phyloP scores from a whole-genome alignment of 1,284 basidiomycete genomes.

The Boletus smithii region DNA sequence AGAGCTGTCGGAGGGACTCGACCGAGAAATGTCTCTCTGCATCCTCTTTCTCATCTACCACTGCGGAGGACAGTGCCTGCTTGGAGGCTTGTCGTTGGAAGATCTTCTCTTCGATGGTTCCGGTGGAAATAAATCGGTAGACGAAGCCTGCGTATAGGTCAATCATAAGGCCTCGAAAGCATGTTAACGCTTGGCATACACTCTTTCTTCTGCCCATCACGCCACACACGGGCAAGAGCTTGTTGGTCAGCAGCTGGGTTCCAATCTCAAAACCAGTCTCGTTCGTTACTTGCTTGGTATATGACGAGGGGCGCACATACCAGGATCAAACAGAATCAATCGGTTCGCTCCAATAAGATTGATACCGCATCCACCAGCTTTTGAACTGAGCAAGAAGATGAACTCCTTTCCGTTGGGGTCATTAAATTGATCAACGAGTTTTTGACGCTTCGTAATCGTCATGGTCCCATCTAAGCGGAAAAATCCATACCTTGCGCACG shows the following conservation, averaged over 20 bases:
- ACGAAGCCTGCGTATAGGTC: slow-evolving; percentile 71
- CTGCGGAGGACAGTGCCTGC: slow-evolving; percentile 93
- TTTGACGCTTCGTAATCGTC: slow-evolving; percentile 92
- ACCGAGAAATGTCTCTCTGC: slow-evolving; percentile 93
- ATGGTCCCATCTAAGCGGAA: slow-evolving; percentile 94
- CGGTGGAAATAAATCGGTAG: slow-evolving; percentile 96
- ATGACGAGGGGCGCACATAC: slow-evolving; percentile 38
- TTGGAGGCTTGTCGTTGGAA: slow-evolving; percentile 96
- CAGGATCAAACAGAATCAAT: slow-evolving; percentile 93
- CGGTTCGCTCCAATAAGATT: slow-evolving; percentile 98
- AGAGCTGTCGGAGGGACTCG: slow-evolving; percentile 87
- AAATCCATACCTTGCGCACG: slow-evolving; percentile 74
- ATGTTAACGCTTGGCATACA: slow-evolving; percentile 49
- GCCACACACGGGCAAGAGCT: slow-evolving; percentile 97
- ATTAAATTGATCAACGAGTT: slow-evolving; percentile 97
- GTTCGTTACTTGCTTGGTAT: not conserved
- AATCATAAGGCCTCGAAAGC: not conserved
- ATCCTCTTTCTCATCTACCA: slow-evolving; percentile 97
- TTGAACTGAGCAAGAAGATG: slow-evolving; percentile 92
- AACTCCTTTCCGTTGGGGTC: slow-evolving; percentile 94
- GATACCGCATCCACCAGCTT: slow-evolving; percentile 97
- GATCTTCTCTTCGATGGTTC: slow-evolving; percentile 99
- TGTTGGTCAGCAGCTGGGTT: slow-evolving; percentile 99
- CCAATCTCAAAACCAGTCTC: slow-evolving; percentile 66
- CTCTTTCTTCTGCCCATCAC: slow-evolving; percentile 99